Base-by-base conservation (phyloP, 768 basidiomycete genomes). In the Mycena vitilis region DNA sequence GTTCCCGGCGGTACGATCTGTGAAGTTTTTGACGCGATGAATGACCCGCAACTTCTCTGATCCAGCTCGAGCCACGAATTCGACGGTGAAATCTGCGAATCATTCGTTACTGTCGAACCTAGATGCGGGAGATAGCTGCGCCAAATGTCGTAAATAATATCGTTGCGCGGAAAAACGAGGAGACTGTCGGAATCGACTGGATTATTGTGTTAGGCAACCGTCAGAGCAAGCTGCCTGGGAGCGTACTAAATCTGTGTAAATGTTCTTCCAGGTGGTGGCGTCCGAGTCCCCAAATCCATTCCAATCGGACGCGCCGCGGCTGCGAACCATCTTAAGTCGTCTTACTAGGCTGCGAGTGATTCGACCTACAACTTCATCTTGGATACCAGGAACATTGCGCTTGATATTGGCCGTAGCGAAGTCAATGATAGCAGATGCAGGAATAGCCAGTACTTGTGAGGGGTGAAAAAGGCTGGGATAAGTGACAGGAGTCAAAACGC, bases 261-360 rank as follows among this genome's bases (percentile, higher is more conserved):
- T 57, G 63, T 25, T 49, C 22, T 38, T 65, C 63, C 8, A 65
- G 57, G 15, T 20, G 34, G 9, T 13, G 44, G 47, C 48, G 37
- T 48, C 23, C 45, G 4, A 64, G 63, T 40, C 63, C 63, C 63
- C 63, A 64, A 8, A n/a, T 34, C 63, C 63, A 64, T 36, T 64
- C 65, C 15, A 66, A 30, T 18, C 22, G 44, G 22, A 16, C 18
- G 16, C 65, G 65, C 65, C 60, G 58, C 12, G 9, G 36, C 7
- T 7, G n/a, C n/a, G 20, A 37, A 3, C 30, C 10, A 30, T 30
- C 30, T 30, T 30, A 30, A 30, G 30, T 30, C 30, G 30, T 30
- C 37, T 37, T 6, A 1, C 7, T 5, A 6, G 38, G 20, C 2
- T 30, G 36, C 7, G 20, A 38, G 38, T 22, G 20, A 20, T 4